Percentiles rank a stretch among this genome's conserved stretches.
Conservation (phyloP, 2,329 filamentous ascomycete species). For the Neofusicoccum ribis region DNA sequence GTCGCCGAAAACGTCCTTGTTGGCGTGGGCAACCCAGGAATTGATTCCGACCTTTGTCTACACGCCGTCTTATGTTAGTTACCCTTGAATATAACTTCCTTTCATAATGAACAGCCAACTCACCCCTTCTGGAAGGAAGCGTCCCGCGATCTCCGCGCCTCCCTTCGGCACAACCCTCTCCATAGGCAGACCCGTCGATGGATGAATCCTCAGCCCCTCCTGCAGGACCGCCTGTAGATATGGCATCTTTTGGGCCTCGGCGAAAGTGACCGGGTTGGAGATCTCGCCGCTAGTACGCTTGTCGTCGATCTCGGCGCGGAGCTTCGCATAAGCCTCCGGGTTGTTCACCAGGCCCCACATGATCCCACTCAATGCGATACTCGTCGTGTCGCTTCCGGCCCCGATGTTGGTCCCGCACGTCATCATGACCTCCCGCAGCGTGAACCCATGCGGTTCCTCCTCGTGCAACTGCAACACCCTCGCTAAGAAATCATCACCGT, state of each 20-base stretch:
- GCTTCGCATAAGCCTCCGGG: slow-evolving; percentile 22
- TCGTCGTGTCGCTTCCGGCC: slow-evolving; percentile 49
- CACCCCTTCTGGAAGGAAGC: slow-evolving; percentile 24
- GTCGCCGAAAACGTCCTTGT: slow-evolving; percentile 37
- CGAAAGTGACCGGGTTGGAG: neutral
- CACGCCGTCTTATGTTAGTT: neutral
- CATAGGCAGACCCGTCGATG: neutral
- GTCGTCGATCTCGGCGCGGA: neutral
- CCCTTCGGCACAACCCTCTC: neutral
- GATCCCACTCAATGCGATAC: slow-evolving; percentile 48
- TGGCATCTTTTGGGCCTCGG: slow-evolving; percentile 13
- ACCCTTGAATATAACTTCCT: slow-evolving; percentile 22
- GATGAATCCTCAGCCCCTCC: slow-evolving; percentile 28
- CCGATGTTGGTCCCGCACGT: slow-evolving; percentile 36
- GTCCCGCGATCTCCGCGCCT: neutral
- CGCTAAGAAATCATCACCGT: slow-evolving; percentile 36
- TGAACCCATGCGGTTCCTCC: slow-evolving; percentile 46
- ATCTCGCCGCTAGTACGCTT: neutral
- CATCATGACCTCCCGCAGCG: slow-evolving; percentile 36
- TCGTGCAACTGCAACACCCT: slow-evolving; percentile 45
- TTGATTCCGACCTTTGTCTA: slow-evolving; percentile 37
- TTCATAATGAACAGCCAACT: slow-evolving; percentile 4
- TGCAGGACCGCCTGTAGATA: slow-evolving; percentile 22
- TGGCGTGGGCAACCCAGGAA: slow-evolving; percentile 39
- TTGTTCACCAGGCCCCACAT: slow-evolving; percentile 48